Evolutionary conservation across 2,329 filamentous ascomycete species (phyloP).

Genomic region (Apiospora sp.): DNA sequence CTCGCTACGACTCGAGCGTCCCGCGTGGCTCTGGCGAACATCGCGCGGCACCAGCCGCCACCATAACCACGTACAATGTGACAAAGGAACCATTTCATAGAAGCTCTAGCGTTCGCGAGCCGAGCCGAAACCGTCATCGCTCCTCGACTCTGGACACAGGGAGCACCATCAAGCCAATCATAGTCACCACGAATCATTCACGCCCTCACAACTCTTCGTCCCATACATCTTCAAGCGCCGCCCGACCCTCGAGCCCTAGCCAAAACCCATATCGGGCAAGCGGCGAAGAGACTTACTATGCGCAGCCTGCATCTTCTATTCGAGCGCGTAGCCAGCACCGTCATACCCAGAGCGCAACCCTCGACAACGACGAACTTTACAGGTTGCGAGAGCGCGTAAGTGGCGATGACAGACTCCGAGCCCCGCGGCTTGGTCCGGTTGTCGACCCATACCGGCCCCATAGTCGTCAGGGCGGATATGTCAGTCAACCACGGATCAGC

Average conservation of each 20-base stretch:
- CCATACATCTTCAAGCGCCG: slow-evolving; percentile 46
- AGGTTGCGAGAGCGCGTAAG: slow-evolving; percentile 56
- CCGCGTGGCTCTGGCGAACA: slow-evolving; percentile 46
- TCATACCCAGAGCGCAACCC: slow-evolving; percentile 54
- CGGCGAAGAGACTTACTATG: slow-evolving; percentile 62
- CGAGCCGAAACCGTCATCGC: slow-evolving; percentile 55
- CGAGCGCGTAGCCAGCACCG: slow-evolving; percentile 58
- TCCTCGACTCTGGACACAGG: slow-evolving; percentile 60
- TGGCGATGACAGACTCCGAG: slow-evolving; percentile 51
- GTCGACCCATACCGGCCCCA: slow-evolving; percentile 57
- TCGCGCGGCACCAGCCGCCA: slow-evolving; percentile 49
- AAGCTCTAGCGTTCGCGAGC: slow-evolving; percentile 56
- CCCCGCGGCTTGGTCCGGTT: slow-evolving; percentile 42
- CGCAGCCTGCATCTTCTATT: slow-evolving; percentile 66
- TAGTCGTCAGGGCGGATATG: slow-evolving; percentile 56
- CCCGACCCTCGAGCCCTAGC: slow-evolving; percentile 54
- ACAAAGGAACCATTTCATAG: slow-evolving; percentile 59
- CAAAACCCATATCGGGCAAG: slow-evolving; percentile 58
- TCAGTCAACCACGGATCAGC: slow-evolving; percentile 50
- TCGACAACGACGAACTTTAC: slow-evolving; percentile 60
- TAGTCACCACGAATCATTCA: slow-evolving; percentile 62
- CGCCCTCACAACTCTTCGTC: slow-evolving; percentile 50
- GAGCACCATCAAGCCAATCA: slow-evolving; percentile 57
- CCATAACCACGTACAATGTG: slow-evolving; percentile 64
- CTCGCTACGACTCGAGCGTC: slow-evolving; percentile 43